Evolutionary conservation across 2,329 filamentous ascomycete genomes (phyloP), one percentile per base, ranked within the genome.

Genomic region (Colletotrichum viniferum): DNA sequence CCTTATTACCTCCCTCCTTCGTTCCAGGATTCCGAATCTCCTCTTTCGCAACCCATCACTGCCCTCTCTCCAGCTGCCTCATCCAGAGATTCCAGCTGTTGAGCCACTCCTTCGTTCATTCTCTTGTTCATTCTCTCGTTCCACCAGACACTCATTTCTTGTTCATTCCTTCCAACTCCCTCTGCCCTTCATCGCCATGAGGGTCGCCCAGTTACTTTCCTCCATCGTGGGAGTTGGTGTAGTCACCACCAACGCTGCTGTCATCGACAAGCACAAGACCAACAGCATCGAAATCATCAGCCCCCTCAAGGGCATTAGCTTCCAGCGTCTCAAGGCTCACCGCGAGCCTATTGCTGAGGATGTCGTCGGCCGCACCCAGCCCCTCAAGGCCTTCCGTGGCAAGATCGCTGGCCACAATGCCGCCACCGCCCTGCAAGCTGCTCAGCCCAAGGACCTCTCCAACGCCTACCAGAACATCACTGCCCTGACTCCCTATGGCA

Each of bases 221-320:
- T 68, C 71, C 21, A 56, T 77, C 13, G 6, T 70, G 34, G 75
- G 71, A 56, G 34, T 61, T 28, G 68, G 52, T 36, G 5, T 76
- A 9, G 34, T 78, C 2, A 56, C 60, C 30, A 21, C 38, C 18
- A 13, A 69, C 3, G 64, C 52, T 34, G 64, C 58, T 36, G n/a
- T 71, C 38, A 67, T 77, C 48, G 70, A 62, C 28, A 76, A 32
- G 55, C 66, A 66, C 32, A 55, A 32, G 12, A 26, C 26, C 18
- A 65, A 34, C 32, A 66, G 43, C 38, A 66, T 77, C 24, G 84
- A 85, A 43, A 73, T 86, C 16, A 81, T 81, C 8, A 80, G 80
- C 74, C 81, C 83, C 16, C 79, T 86, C 67, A 84, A 85, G 30
- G 85, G 84, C 10, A 78, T 87, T 76, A 80, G 78, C 28, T 86